Percentiles rank a stretch among this genome's conserved stretches.
Evolutionary conservation across 345 rosid genomes (phyloP).

Genomic region (Rubroshorea leprosula): DNA sequence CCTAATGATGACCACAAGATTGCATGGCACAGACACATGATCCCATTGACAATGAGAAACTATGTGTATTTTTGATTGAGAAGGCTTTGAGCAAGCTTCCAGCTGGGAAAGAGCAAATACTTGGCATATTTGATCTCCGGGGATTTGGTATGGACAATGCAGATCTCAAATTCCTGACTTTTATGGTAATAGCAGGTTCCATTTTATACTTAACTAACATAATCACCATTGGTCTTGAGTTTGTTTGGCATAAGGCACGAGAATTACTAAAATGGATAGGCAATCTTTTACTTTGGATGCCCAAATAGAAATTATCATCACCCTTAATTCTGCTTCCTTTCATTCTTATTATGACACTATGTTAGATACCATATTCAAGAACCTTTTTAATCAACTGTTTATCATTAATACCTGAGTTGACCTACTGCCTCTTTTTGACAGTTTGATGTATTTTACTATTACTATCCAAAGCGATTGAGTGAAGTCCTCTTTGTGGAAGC

Average conservation of each 20-base stretch:
- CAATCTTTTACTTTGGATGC: too few species aligned
- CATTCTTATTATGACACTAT: not conserved
- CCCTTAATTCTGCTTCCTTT: too few species aligned
- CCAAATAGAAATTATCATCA: too few species aligned
- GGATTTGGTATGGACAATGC: constrained; percentile 62
- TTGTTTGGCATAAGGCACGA: not conserved
- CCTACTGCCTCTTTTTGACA: constrained; percentile 27
- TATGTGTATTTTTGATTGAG: constrained; percentile 65
- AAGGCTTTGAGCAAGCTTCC: constrained; percentile 76
- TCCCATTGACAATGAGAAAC: constrained; percentile 63
- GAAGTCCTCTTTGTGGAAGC: constrained; percentile 91
- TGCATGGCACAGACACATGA: constrained; percentile 50
- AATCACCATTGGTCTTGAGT: not conserved
- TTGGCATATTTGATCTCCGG: constrained; percentile 74
- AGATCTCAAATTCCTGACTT: constrained; percentile 66
- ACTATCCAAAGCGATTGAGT: constrained; percentile 81
- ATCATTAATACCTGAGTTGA: constrained; percentile 6
- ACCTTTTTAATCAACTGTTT: not conserved
- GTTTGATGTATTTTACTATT: constrained; percentile 85
- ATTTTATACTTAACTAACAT: not conserved
- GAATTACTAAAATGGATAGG: not conserved
- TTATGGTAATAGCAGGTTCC: constrained; percentile 45
- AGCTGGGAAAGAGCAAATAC: constrained; percentile 61
- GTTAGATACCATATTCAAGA: not conserved
- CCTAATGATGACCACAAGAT: constrained; percentile 8